These are phyloP conservation scores for Penicillium crustosum DNA, from an alignment of 2,329 filamentous ascomycete species.

Conservation along the genomic window DNA sequence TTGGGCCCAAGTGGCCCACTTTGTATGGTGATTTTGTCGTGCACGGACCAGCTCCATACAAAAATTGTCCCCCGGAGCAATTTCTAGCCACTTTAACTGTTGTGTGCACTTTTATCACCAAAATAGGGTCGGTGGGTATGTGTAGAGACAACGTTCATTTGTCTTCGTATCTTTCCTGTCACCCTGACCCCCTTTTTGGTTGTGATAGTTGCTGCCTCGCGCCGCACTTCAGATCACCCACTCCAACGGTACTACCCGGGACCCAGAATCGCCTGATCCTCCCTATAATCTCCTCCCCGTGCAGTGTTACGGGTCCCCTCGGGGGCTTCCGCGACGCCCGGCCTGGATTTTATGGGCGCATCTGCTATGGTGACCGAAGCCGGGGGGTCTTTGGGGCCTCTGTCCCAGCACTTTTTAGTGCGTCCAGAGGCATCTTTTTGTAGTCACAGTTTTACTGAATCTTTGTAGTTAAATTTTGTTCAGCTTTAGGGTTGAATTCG, in stretches of 20 bases:
- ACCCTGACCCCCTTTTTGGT: not conserved
- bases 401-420: not conserved
- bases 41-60: not conserved
- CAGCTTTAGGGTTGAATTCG: not conserved
- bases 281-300: not conserved
- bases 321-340: not conserved
- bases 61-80: conserved; percentile 1
- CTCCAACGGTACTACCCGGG: not conserved
- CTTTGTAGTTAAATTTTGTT: not conserved
- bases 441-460: not conserved
- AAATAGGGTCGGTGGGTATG: not conserved
- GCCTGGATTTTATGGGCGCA: not conserved
- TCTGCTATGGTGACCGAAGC: not conserved
- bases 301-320: not conserved
- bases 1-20: not conserved
- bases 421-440: not conserved
- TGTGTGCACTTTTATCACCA: not conserved
- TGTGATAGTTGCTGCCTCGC: not conserved
- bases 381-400: too few relatives aligned
- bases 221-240: not conserved
- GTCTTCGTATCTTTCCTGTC: not conserved
- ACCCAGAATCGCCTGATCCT: not conserved
- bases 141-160: not conserved
- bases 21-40: not conserved
- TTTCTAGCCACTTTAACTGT: conserved; percentile 3